Base-by-base conservation (phyloP, 768 basidiomycete genomes). In the Lentinula edodes region DNA sequence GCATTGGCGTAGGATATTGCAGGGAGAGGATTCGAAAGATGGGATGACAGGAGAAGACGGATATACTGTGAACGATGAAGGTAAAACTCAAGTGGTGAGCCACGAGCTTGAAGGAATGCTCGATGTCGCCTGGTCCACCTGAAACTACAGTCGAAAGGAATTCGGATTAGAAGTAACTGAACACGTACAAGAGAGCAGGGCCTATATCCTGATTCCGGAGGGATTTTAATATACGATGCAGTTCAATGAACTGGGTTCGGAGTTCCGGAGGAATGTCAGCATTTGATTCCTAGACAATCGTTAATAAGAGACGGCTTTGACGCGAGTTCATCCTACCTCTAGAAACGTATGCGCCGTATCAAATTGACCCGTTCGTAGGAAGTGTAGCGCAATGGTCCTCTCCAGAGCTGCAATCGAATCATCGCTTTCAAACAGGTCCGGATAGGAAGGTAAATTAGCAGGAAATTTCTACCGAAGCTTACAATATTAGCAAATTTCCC, bases 31-130 rank as follows among this genome's bases (percentile, higher is more conserved):
- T 88, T 75, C 32, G 84, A 80, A 6, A 87, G 83, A 63, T 84
- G 78, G 9, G 83, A 80, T 35, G 83, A 77, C 52, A 90, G 78
- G 18, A 95, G 80, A 9, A 96, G 77, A 3, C 87, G 86, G 58
- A 97, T 82, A 71, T 92, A 98, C 71, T 94, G 89, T 9, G 93
- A 94, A 32, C 93, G 90, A 67, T 98, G 93, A 32, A 98, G 83
- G 69, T 89, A 78, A 70, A 96, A 99, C 66, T 94, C 92, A 10
- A 99, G 82, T 0, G 91, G 82, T 0, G 95, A 96, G 8, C 83
- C 83, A 36, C 89, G 87, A 5, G 79, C 73, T 51, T 78, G 78
- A 12, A 97, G 79, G 69, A 91, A 95, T 3, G 68, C 59, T 34
- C 82, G 80, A 67, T 95, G 87, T 58, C 76, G 77, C 46, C 75